Evolutionary conservation across 129 eudicot genomes (phyloP).

Genomic region (Artemisia tridentata): DNA sequence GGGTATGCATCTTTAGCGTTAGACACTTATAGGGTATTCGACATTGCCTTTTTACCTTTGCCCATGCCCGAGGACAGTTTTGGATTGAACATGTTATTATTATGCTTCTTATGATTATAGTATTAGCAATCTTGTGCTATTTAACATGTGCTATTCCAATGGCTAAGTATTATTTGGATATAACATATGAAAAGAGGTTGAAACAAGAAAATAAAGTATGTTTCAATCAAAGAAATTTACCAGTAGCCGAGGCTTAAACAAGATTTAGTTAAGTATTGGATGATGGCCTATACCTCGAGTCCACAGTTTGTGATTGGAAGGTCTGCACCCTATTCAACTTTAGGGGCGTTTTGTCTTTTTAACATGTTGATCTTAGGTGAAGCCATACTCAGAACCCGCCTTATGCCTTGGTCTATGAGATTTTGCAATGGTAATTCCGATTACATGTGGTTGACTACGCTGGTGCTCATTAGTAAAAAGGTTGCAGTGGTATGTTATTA

Average conservation of each 20-base stretch:
- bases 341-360: slow-evolving; percentile 53
- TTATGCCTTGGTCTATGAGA: too few relatives aligned
- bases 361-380: slow-evolving; percentile 35
- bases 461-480: slow-evolving; percentile 15
- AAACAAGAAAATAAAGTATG: slow-evolving; percentile 39
- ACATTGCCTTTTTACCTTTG: too few relatives aligned
- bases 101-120: slow-evolving; percentile 48
- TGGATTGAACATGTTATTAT: slow-evolving; percentile 40
- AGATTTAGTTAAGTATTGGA: slow-evolving; percentile 47
- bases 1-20: too few relatives aligned
- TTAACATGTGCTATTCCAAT: slow-evolving; percentile 51
- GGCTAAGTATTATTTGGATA: too few relatives aligned
- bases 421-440: too few relatives aligned
- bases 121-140: slow-evolving; percentile 44
- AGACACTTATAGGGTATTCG: too few relatives aligned
- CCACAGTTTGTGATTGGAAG: slow-evolving; percentile 64
- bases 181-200: slow-evolving; percentile 41
- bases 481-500: slow-evolving; percentile 44
- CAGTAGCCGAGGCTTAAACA: slow-evolving; percentile 25
- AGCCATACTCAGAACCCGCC: slow-evolving; percentile 27
- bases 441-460: too few relatives aligned
- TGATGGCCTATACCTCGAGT: slow-evolving; percentile 58
- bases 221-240: slow-evolving; percentile 6
- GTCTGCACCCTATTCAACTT: slow-evolving; percentile 53
- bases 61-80: too few relatives aligned